These are phyloP conservation scores for Malassezia sp. DNA, from an alignment of 1,284 basidiomycete genomes.

Conservation along the genomic window DNA sequence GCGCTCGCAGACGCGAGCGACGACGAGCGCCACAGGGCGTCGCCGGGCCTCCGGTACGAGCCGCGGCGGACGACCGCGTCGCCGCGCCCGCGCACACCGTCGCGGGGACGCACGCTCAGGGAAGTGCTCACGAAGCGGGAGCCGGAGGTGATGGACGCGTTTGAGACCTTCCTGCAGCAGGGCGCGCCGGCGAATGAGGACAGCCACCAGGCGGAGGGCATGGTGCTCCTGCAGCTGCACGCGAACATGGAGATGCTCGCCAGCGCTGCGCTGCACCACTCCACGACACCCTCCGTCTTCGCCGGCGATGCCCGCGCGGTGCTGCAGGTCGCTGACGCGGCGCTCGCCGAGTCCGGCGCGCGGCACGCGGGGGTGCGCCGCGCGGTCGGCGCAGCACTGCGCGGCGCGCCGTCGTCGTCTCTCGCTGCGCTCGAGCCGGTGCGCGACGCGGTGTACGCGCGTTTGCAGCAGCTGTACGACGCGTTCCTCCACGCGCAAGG, in stretches of 20 bases:
- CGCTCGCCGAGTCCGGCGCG: not conserved
- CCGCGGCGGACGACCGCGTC: not conserved
- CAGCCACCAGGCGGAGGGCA: not conserved
- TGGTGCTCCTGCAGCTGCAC: conserved; percentile 11
- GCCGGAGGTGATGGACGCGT: conserved; percentile 2
- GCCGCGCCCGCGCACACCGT: not conserved
- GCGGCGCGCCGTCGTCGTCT: not conserved
- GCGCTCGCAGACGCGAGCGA: not conserved
- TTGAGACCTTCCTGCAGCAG: conserved; percentile 5
- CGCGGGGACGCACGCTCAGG: too few species aligned
- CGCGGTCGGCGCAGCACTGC: not conserved
- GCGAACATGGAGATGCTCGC: conserved; percentile 10
- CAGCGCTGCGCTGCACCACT: not conserved
- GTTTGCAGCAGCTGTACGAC: conserved; percentile 14
- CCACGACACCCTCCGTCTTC: conserved; percentile 5
- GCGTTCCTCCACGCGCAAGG: not conserved
- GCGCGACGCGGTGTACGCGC: not conserved
- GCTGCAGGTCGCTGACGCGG: not conserved
- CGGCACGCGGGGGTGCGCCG: not conserved
- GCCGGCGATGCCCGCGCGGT: conserved; percentile 7
- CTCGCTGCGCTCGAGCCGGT: not conserved
- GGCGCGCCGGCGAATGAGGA: not conserved
- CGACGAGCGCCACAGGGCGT: not conserved
- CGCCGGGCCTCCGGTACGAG: not conserved
- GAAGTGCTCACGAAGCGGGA: conserved; percentile 7